A percentile compares a stretch with the other conserved stretches of the same genome.
phyloP scores from a whole-genome alignment of 2,329 filamentous ascomycete genomes.

The Sclerotinia glacialis region DNA sequence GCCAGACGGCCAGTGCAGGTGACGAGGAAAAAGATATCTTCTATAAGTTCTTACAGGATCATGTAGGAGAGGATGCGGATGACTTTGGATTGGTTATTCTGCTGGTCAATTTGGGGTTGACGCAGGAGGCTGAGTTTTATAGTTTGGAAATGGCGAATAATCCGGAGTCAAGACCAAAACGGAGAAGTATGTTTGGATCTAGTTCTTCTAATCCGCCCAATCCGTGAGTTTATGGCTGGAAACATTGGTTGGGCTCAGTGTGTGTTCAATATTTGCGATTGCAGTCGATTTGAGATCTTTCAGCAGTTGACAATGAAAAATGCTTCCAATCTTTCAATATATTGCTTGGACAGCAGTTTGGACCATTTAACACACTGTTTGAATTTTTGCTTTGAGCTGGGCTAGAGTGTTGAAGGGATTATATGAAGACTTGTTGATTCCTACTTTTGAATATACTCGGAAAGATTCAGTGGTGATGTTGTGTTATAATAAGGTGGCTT shows the following conservation, averaged over 20 bases:
- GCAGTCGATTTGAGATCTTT: no score
- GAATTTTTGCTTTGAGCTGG: no score
- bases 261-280: no score
- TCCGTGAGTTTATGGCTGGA: neutral
- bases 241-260: neutral
- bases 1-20: neutral
- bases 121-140: neutral
- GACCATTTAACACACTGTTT: no score
- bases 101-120: slow-evolving; percentile 2
- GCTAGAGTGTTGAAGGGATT: no score
- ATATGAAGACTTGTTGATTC: neutral
- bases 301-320: no score
- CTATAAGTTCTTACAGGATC: neutral
- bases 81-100: neutral
- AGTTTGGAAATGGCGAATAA: neutral
- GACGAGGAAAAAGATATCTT: neutral
- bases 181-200: neutral
- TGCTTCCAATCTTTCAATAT: no score
- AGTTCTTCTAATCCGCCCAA: neutral
- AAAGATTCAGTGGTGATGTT: no score
- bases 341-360: no score
- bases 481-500: neutral
- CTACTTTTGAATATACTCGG: no score
- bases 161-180: neutral
- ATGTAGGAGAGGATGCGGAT: neutral